Evolutionary conservation across 352 stramenopile species (phyloP).

Genomic region (Phytophthora ohioensis): DNA sequence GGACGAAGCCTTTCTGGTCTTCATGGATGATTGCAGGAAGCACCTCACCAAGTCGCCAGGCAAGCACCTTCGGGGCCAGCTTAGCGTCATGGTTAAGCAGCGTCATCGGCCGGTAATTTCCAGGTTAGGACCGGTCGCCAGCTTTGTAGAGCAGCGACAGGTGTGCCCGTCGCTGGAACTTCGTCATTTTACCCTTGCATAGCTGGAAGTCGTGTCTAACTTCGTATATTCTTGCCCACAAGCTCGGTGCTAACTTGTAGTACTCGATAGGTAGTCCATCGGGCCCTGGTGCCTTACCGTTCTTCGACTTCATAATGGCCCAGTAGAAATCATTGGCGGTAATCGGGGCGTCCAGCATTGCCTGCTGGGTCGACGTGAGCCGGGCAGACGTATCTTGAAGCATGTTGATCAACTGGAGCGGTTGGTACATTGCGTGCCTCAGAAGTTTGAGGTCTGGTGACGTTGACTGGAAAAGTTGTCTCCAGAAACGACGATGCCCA

Average conservation of each 20-base stretch:
- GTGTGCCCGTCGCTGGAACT: no score
- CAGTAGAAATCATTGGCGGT: no score
- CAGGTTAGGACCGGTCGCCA: neutral
- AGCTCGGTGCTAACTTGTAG: conserved; percentile 16
- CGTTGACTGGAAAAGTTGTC: conserved; percentile 18
- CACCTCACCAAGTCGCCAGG: neutral
- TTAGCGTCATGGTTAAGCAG: conserved; percentile 30
- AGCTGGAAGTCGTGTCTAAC: conserved; percentile 16
- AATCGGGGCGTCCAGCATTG: no score
- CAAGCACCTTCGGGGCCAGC: conserved; percentile 11
- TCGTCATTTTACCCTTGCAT: conserved; percentile 8
- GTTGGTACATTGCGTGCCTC: neutral
- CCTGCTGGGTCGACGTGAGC: neutral
- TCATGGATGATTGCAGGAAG: conserved; percentile 17
- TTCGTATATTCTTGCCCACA: conserved; percentile 22
- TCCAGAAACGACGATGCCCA: conserved; percentile 12
- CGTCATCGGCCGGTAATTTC: conserved; percentile 29
- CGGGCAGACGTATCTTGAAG: neutral
- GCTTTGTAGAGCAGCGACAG: no score
- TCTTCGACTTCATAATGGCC: no score
- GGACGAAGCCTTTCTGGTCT: conserved; percentile 21
- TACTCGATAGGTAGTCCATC: conserved; percentile 29
- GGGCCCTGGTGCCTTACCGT: conserved; percentile 11
- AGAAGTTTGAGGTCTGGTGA: conserved; percentile 15
- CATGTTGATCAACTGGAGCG: no score